Evolutionary conservation across 2,329 filamentous ascomycete species (phyloP), one percentile per base, ranked within the genome.

Genomic region (Aureobasidium leucospermi): DNA sequence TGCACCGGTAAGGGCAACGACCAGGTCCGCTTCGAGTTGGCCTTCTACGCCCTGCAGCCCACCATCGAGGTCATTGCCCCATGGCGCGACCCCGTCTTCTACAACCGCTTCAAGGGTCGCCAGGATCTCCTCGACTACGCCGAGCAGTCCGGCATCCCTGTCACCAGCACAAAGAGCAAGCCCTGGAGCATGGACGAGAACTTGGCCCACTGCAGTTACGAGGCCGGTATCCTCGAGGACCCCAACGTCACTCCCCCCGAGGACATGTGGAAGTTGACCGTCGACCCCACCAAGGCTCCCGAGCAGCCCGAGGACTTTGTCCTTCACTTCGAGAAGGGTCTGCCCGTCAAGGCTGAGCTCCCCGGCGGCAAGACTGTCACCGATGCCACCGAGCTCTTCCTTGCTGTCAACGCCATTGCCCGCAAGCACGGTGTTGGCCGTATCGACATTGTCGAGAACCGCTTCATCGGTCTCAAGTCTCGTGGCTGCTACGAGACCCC

Each of bases 381-480:
- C 59, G 86, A 87, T 69, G 78, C 84, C 5, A 80, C 90, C 59
- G 85, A 88, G 69, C 78, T 93, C 60, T 93, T 93, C 79, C 78
- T 84, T 62, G 80, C 82, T 59, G 79, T 84, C 66, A 92, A 92
- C 76, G 78, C 82, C 61, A 86, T 93, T 64, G 89, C 83, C 64
- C 81, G 83, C 71, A 81, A 78, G 64, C 79, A 90, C 76, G 89
- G 89, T 71, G 83, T 93, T 65, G 89, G 89, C 68, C 80, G 89
- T 68, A 86, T 93, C 65, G 89, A 93, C 73, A 93, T 93, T 70
- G 88, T 92, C 62, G 88, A 90, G 73, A 88, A 89, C 78, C 82
- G 89, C 58, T 89, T 87, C 78, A 87, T 89, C 69, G 89, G 88
- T 64, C 80, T 92, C 67, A 92, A 92, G 79, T 86, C 82, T 66